These are phyloP conservation scores for Leccinellum luteum DNA, from an alignment of 768 basidiomycete species.

Conservation along the genomic window DNA sequence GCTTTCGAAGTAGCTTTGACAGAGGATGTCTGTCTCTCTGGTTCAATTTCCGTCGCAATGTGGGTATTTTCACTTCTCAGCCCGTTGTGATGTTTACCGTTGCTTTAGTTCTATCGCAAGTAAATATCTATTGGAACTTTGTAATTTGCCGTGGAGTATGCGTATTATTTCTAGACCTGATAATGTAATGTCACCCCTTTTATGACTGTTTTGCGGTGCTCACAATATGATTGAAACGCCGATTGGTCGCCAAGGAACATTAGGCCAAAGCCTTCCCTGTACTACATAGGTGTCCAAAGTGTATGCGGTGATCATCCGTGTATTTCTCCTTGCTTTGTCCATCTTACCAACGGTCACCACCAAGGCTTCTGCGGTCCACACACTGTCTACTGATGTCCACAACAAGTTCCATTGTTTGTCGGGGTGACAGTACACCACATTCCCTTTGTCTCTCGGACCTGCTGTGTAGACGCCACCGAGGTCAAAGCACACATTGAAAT, in stretches of 20 bases:
- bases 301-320: conserved; percentile 1
- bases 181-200: conserved; percentile 30
- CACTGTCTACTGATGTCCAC: conserved; percentile 3
- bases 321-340: conserved; percentile 23
- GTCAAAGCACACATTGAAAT: conserved; percentile 16
- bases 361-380: neutral
- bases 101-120: conserved; percentile 75
- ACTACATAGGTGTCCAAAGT: conserved; percentile 3
- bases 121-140: conserved; percentile 34
- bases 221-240: conserved; percentile 15
- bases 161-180: conserved; percentile 17
- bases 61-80: conserved; percentile 40
- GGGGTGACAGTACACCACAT: conserved; percentile 9
- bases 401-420: conserved; percentile 12
- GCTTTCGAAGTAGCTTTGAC: conserved; percentile 96
- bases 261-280: conserved; percentile 12
- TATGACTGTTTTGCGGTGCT: conserved; percentile 11
- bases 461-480: conserved; percentile 8
- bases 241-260: conserved; percentile 9
- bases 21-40: conserved; percentile 93
- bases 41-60: conserved; percentile 95
- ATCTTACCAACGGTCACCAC: conserved; percentile 10
- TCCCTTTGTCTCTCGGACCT: conserved; percentile 20
- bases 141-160: conserved; percentile 15
- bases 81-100: conserved; percentile 15